Evolutionary conservation across 306 rosid species (phyloP).

Genomic region (Sindora glabra): DNA sequence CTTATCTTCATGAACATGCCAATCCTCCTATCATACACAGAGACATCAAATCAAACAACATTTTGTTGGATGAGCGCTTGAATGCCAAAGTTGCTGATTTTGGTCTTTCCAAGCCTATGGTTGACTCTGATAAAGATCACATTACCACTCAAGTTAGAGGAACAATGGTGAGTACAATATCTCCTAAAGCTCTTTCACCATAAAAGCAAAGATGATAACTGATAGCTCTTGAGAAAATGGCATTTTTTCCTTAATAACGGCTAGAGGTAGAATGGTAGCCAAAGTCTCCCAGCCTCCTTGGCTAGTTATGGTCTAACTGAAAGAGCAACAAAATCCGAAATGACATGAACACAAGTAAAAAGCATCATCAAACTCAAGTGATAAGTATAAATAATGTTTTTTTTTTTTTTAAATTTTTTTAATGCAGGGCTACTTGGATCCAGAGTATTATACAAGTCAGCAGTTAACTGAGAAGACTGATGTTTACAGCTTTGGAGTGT

Average conservation of each 20-base stretch:
- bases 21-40: conserved; percentile 66
- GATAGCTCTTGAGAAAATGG: neutral
- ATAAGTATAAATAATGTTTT: neutral
- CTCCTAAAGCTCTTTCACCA: neutral
- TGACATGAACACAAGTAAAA: no score
- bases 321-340: neutral
- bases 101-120: conserved; percentile 52
- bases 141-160: conserved; percentile 57
- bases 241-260: neutral
- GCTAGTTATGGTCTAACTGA: neutral
- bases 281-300: neutral
- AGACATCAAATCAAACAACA: conserved; percentile 59
- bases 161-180: conserved; percentile 42
- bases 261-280: neutral
- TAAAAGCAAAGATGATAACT: neutral
- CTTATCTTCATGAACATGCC: conserved; percentile 63
- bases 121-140: conserved; percentile 32
- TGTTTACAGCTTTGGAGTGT: conserved; percentile 57
- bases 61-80: conserved; percentile 38
- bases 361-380: neutral
- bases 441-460: conserved; percentile 17
- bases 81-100: conserved; percentile 63
- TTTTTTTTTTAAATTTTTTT: neutral
- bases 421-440: conserved; percentile 48
- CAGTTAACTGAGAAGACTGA: conserved; percentile 45